Percentiles rank a stretch among this genome's conserved stretches.
Conservation (phyloP, 2,329 filamentous ascomycete species). For the Cladosporium sp. region DNA sequence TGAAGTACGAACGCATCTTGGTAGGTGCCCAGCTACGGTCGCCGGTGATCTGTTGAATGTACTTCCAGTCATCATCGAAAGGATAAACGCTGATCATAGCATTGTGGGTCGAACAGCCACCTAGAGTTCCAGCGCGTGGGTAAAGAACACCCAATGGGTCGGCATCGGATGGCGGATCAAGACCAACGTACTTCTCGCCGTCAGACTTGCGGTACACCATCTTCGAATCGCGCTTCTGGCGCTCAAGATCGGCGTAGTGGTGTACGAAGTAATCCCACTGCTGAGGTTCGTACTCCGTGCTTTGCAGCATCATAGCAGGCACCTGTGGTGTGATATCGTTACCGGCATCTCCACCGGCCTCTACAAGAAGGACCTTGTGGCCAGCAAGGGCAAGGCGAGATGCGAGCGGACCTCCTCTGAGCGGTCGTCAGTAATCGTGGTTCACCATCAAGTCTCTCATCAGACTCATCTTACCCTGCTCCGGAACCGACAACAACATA, state of each 20-base stretch:
- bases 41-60: slow-evolving; percentile 55
- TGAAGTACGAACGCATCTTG: slow-evolving; percentile 57
- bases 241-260: slow-evolving; percentile 53
- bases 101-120: slow-evolving; percentile 59
- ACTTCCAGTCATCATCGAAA: slow-evolving; percentile 55
- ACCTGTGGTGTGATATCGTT: slow-evolving; percentile 49
- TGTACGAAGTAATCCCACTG: slow-evolving; percentile 62
- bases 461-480: slow-evolving; percentile 36
- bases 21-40: slow-evolving; percentile 55
- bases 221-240: slow-evolving; percentile 56
- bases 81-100: slow-evolving; percentile 58
- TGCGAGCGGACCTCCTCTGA: slow-evolving; percentile 54
- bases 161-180: slow-evolving; percentile 51
- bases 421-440: background rate
- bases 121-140: slow-evolving; percentile 53
- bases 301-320: slow-evolving; percentile 50
- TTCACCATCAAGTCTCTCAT: background rate
- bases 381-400: slow-evolving; percentile 57
- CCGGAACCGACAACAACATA: slow-evolving; percentile 61
- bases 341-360: slow-evolving; percentile 58
- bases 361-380: slow-evolving; percentile 57
- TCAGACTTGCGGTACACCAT: slow-evolving; percentile 52
- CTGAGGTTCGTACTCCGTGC: slow-evolving; percentile 53
- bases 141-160: slow-evolving; percentile 53
- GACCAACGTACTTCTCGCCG: slow-evolving; percentile 51